Evolutionary conservation across 2,329 filamentous ascomycete genomes (phyloP).

Genomic region (Chaetothyriales sp.): DNA sequence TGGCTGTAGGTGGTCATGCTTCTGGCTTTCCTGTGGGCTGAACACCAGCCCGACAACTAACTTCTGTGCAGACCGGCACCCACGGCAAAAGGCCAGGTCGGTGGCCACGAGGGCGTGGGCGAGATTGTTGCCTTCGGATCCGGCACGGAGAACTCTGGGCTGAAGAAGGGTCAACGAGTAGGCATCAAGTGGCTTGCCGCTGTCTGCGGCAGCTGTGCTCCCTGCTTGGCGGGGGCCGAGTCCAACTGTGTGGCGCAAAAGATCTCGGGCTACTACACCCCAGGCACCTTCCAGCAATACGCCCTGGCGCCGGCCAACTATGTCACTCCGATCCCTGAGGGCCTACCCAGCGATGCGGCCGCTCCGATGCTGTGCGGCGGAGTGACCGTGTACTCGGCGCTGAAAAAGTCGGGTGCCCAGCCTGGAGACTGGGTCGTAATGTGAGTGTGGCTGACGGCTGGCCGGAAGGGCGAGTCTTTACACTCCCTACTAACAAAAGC

Average conservation of each 20-base stretch:
- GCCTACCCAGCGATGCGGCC: slow-evolving; percentile 44
- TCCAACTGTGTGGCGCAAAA: slow-evolving; percentile 43
- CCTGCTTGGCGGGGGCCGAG: slow-evolving; percentile 43
- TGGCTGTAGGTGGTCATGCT: slow-evolving; percentile 25
- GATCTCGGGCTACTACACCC: slow-evolving; percentile 53
- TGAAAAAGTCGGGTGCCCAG: slow-evolving; percentile 46
- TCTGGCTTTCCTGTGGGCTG: background rate
- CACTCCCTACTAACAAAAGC: slow-evolving; percentile 24
- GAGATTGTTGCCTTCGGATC: slow-evolving; percentile 52
- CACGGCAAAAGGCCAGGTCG: slow-evolving; percentile 49
- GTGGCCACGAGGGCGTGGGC: slow-evolving; percentile 57
- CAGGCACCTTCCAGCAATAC: slow-evolving; percentile 63
- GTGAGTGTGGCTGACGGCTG: background rate
- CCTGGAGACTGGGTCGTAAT: slow-evolving; percentile 50
- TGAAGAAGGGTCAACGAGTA: slow-evolving; percentile 55
- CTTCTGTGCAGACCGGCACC: slow-evolving; percentile 31
- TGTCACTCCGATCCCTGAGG: slow-evolving; percentile 55
- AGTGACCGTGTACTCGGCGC: slow-evolving; percentile 50
- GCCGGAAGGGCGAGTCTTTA: slow-evolving; percentile 43
- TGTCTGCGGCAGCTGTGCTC: slow-evolving; percentile 41
- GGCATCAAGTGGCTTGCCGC: slow-evolving; percentile 56
- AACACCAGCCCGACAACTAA: background rate
- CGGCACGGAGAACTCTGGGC: slow-evolving; percentile 34
- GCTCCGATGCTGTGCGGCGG: slow-evolving; percentile 57
- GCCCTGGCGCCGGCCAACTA: slow-evolving; percentile 51